Base-by-base conservation (phyloP, 2,329 filamentous ascomycete genomes). In the Botrytis hyacinthi region DNA sequence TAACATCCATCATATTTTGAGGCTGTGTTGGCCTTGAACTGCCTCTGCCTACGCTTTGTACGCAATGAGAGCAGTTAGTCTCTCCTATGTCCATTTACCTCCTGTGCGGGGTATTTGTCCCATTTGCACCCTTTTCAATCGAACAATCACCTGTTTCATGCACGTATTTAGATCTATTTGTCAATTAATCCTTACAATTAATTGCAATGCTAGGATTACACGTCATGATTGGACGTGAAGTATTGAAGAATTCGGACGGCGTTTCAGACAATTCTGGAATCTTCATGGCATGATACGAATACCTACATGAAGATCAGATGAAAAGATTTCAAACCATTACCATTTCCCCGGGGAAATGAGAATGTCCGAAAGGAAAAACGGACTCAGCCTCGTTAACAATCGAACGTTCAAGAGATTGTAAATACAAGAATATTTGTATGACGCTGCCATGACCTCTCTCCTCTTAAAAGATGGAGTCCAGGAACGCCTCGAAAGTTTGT, bases 311-410 rank as follows among this genome's bases (percentile, higher is more conserved):
- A 37, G 22, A 60, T 54, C 48, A 6, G 48, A 26, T 10, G 48
- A 51, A 46, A 16, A n/a, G 44, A 26, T 37, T n/a, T 37, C 42
- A 35, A 40, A 29, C 32, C 65, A 40, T 29, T 48, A 29, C 16
- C 65, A 20, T 22, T 48, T 29, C 35, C 16, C 51, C 46, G 46
- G 65, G 54, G 22, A 67, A 40, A 29, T 54, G 14, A 29, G n/a
- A 37, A 54, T 10, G n/a, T 37, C 46, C 22, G 14, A 12, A 54
- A 37, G 18, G 20, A 16, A 57, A 57, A 57, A 44, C 37, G 66
- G n/a, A 57, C 66, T 42, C 66, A 69, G 66, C 66, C 66, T 69
- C 66, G 66, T 42, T 69, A 18, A 37, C 18, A 32, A n/a, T 69
- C 48, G 66, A 59, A 69, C 66, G 66, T 69, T 57, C 54, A 57